A percentile compares a stretch with the other conserved stretches of the same genome.
phyloP scores from a whole-genome alignment of 2,329 filamentous ascomycete genomes.

The Bisporella sp. region DNA sequence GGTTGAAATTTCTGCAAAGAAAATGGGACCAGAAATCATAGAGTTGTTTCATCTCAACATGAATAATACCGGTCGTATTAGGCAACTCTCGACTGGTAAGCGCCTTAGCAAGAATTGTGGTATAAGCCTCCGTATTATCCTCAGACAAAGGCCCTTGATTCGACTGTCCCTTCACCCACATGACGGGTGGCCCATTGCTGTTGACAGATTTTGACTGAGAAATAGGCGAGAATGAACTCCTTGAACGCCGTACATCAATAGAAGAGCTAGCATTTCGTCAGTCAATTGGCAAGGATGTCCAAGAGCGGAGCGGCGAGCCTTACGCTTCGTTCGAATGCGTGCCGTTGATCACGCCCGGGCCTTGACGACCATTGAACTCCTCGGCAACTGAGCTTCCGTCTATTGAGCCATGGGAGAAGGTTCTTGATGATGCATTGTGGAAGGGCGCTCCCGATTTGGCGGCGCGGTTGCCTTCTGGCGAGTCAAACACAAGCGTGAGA shows the following conservation, averaged over 20 bases:
- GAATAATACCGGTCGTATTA: conserved; percentile 31
- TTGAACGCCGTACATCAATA: conserved; percentile 17
- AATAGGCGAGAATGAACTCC: conserved; percentile 18
- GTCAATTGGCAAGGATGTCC: conserved; percentile 2
- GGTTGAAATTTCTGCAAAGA: conserved; percentile 66
- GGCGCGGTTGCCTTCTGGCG: conserved; percentile 30
- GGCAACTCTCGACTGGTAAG: conserved; percentile 30
- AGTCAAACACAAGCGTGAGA: conserved; percentile 43
- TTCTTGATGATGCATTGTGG: conserved; percentile 36
- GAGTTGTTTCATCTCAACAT: conserved; percentile 55
- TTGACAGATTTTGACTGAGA: conserved; percentile 17
- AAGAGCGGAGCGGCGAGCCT: conserved; percentile 6
- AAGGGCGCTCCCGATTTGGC: conserved; percentile 28
- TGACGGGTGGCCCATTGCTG: conserved; percentile 26
- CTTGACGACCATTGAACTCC: conserved; percentile 36
- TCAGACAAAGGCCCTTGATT: conserved; percentile 27
- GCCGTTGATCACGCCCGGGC: conserved; percentile 27
- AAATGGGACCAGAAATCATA: conserved; percentile 74
- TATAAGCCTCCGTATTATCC: conserved; percentile 29
- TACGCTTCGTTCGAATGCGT: conserved; percentile 33
- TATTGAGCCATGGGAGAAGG: conserved; percentile 49
- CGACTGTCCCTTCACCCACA: conserved; percentile 30
- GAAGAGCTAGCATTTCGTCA: conserved; percentile 17
- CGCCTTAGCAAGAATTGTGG: conserved; percentile 31
- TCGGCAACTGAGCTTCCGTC: conserved; percentile 43